These are phyloP conservation scores for Casuarina cunninghamiana DNA, from an alignment of 306 rosid species.

Conservation along the genomic window DNA sequence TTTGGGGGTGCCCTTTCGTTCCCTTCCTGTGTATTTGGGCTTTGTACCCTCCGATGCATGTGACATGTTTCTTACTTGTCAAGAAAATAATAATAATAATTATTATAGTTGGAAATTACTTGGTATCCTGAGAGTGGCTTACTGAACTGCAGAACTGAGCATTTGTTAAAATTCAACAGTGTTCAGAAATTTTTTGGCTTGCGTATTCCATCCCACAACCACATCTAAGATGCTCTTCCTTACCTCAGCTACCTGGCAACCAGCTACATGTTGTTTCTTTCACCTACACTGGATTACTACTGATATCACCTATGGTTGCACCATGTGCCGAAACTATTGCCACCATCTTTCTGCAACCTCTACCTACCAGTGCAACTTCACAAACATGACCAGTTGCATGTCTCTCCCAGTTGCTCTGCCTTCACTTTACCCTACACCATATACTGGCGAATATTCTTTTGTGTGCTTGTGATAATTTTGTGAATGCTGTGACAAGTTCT, in stretches of 20 bases:
- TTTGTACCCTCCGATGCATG: not conserved
- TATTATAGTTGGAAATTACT: not conserved
- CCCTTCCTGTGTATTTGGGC: not conserved
- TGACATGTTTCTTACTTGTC: not conserved
- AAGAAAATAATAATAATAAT: not conserved
- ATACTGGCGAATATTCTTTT: not conserved
- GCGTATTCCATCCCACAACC: not conserved
- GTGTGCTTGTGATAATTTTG: too few species aligned
- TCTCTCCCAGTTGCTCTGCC: not conserved
- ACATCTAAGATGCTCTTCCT: not conserved
- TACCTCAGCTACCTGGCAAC: not conserved
- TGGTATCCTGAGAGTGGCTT: not conserved
- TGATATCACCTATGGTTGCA: not conserved
- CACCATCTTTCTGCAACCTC: not conserved
- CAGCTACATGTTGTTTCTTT: not conserved
- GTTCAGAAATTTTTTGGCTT: not conserved
- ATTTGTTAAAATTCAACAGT: conserved; percentile 2
- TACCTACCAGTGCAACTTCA: not conserved
- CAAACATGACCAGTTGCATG: not conserved
- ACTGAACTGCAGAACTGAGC: not conserved
- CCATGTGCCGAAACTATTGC: not conserved
- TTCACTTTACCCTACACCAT: not conserved
- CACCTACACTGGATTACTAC: not conserved
- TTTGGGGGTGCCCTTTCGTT: not conserved
- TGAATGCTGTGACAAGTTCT: not conserved